These are phyloP conservation scores for Pythium apleroticum DNA, from an alignment of 352 stramenopile genomes.

Conservation along the genomic window DNA sequence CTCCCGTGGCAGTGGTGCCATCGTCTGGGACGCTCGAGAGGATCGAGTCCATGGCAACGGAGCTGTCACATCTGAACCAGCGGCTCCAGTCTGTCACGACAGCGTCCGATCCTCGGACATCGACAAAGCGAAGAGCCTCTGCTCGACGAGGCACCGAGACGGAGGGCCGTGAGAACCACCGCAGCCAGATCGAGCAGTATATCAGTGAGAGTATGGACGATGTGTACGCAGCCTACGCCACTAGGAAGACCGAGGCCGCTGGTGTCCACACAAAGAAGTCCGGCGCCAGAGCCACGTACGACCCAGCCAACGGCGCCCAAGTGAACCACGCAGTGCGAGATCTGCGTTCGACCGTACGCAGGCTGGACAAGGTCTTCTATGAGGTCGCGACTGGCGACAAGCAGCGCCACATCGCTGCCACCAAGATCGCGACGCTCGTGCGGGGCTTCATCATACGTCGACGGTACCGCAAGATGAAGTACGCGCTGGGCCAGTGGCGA, in stretches of 20 bases:
- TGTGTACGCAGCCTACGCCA: slow-evolving; percentile 29
- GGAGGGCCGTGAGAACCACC: slow-evolving; percentile 13
- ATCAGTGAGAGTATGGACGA: slow-evolving; percentile 51
- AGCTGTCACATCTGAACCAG: slow-evolving; percentile 31
- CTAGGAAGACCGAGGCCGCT: slow-evolving; percentile 8
- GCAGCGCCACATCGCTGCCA: slow-evolving; percentile 67
- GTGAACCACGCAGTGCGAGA: slow-evolving; percentile 60
- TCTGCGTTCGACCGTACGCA: slow-evolving; percentile 58
- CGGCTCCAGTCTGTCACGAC: slow-evolving; percentile 25
- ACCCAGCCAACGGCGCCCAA: slow-evolving; percentile 43
- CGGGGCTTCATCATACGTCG: slow-evolving; percentile 52
- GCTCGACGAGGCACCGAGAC: not conserved
- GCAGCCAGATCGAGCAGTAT: slow-evolving; percentile 49
- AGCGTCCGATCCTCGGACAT: not conserved
- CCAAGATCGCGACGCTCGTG: slow-evolving; percentile 55
- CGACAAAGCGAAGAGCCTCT: slow-evolving; percentile 6
- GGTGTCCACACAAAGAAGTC: not conserved
- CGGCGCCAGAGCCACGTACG: slow-evolving; percentile 10
- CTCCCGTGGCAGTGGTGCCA: not conserved
- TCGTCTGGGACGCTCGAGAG: slow-evolving; percentile 19
- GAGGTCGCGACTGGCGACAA: slow-evolving; percentile 74
- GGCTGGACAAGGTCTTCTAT: slow-evolving; percentile 76
- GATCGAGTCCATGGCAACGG: slow-evolving; percentile 28
- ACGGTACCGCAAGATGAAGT: slow-evolving; percentile 42
- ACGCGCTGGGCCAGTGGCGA: slow-evolving; percentile 54